Conservation (phyloP, 805 yeast species). For the Brettanomyces anomalus region DNA sequence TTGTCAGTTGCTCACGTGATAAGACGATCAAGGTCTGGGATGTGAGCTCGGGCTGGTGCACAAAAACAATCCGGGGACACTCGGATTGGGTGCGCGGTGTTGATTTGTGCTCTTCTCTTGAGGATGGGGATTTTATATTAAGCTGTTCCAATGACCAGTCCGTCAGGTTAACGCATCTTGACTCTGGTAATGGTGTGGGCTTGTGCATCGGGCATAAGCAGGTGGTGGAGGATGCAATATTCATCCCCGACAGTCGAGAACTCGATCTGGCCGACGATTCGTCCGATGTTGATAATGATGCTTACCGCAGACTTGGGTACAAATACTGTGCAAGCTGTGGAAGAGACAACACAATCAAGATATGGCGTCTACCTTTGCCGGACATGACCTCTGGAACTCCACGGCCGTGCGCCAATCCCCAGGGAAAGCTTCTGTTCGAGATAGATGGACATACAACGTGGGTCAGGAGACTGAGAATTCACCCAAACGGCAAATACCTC, state of each 20-base stretch:
- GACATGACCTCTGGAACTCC: slow-evolving; percentile 31
- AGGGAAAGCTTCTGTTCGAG: slow-evolving; percentile 49
- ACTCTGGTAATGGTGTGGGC: slow-evolving; percentile 59
- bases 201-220: slow-evolving; percentile 71
- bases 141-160: slow-evolving; percentile 78
- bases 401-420: slow-evolving; percentile 45
- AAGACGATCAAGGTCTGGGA: slow-evolving; percentile 58
- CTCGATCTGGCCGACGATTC: not conserved
- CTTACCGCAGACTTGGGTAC: slow-evolving; percentile 38
- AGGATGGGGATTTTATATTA: slow-evolving; percentile 46
- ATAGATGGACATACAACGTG: slow-evolving; percentile 77
- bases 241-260: slow-evolving; percentile 41
- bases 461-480: slow-evolving; percentile 64
- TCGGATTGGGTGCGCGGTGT: slow-evolving; percentile 80
- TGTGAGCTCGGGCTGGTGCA: slow-evolving; percentile 55
- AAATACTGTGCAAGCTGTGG: slow-evolving; percentile 74
- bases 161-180: slow-evolving; percentile 54
- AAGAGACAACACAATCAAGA: slow-evolving; percentile 61
- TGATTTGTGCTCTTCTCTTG: slow-evolving; percentile 26
- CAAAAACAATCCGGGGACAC: slow-evolving; percentile 64
- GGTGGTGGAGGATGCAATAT: slow-evolving; percentile 66
- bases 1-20: slow-evolving; percentile 61
- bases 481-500: slow-evolving; percentile 67
- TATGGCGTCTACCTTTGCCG: slow-evolving; percentile 77
- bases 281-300: slow-evolving; percentile 9